Evolutionary conservation across 225 moss, liverwort and hornwort genomes (phyloP), one percentile per base, ranked within the genome.

Genomic region (Physcomitrellopsis africana): DNA sequence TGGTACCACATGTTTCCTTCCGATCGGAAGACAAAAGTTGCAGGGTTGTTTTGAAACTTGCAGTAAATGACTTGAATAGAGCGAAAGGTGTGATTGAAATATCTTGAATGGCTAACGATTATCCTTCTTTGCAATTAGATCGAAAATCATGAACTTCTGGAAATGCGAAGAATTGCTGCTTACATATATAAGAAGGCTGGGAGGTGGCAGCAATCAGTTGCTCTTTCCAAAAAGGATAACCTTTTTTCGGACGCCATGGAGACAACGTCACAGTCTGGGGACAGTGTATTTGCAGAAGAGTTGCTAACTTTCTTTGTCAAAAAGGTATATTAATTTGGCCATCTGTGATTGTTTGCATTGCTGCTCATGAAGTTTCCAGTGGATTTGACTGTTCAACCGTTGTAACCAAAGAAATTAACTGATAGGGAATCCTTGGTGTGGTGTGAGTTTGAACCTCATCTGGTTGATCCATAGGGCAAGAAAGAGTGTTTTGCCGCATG

Each of bases 131-230:
- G 0, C 12, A 11, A 26, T 60, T 12, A 95, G 95, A 73, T 93
- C 69, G 93, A 96, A 75, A 89, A 89, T 65, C 93, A 96, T 46
- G 95, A 96, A 69, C 89, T 96, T 64, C 70, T 96, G 65, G 95
- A 96, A 69, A 91, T 96, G 86, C 85, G 95, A 37, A 86, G 95
- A 51, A 92, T 96, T 77, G 90, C 93, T 52, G 95, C 95, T 27
- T 93, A 93, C 73, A 90, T 96, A 65, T 96, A 96, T 65, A 96
- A 96, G 78, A 93, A 93, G 75, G 95, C 95, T 17, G 93, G 92
- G 66, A 86, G 90, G 65, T 96, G 93, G 92, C 89, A 91, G 74
- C 93, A 90, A 55, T 96, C 95, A 3, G 93, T 96, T 52, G 79
- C 93, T 10, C 86, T 93, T 51, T 96, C 95, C 22, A 96, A 93